Evolutionary conservation across 2,329 filamentous ascomycete genomes (phyloP), one percentile per base, ranked within the genome.

Genomic region (Colletotrichum melonis): DNA sequence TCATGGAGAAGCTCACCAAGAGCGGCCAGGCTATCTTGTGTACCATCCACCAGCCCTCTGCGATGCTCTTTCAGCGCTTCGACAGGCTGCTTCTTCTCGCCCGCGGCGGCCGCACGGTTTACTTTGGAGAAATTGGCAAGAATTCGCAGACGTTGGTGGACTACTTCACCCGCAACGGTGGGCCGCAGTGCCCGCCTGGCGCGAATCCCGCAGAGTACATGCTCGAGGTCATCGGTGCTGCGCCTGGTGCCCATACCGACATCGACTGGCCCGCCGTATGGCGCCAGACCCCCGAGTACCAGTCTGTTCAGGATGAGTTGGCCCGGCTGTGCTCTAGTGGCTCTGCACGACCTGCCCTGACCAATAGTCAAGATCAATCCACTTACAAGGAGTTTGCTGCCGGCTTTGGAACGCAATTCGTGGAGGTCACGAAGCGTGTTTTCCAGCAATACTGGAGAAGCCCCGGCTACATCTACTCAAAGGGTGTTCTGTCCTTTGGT

Each of bases 401-500:
- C 19, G 76, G 76, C 2, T 79, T 80, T 26, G 14, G 19, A 0
- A 78, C 79, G 0, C 83, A 84, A 42, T 76, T 84, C 3, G 62
- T 77, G 11, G 78, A 81, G 30, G 83, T 84, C 4, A 77, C 77
- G 0, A 69, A 90, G 6, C 77, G 80, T 2, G 78, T 80, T 2
- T 81, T 81, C 16, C 76, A 81, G n/a, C 80, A 82, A 38, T 81
- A 81, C 63, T 82, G 80, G 80, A 76, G 80, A 22, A 81, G 77
- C 1, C 91, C 91, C 0, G 89, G 87, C 2, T 92, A 92, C 78
- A 87, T 91, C 0, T 93, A 93, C 80, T 89, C 88, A 46, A 88
- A 90, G 72, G 86, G 74, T 0, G 63, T 76, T 0, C 54, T 81
- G n/a, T 79, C 78, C 1, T 70, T 78, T 0, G 72, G 72, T 6